Percentiles rank a stretch among this genome's conserved stretches.
Conservation (phyloP, 1,284 basidiomycete genomes). For the Malassezia brasiliensis region DNA sequence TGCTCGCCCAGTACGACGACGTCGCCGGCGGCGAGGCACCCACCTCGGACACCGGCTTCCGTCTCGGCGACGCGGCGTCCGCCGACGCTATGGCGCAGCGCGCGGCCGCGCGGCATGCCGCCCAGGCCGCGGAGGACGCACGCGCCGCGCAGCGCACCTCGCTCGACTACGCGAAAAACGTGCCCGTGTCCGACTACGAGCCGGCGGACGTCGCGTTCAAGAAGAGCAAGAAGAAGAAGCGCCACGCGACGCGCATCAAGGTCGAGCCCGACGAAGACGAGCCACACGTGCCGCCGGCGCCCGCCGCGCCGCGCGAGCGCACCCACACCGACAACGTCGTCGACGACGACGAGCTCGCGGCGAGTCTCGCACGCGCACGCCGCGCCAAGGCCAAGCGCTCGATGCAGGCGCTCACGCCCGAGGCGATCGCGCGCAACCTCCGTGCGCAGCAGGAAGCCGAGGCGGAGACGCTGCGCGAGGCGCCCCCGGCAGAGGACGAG, state of each 20-base stretch:
- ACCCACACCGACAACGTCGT: slow-evolving; percentile 60
- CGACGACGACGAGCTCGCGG: slow-evolving; percentile 96
- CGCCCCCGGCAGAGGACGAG: slow-evolving; percentile 45
- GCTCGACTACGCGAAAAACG: slow-evolving; percentile 76
- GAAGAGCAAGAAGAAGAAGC: slow-evolving; percentile 60
- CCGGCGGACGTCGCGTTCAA: slow-evolving; percentile 87
- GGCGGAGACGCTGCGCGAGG: slow-evolving; percentile 43
- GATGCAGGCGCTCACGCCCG: slow-evolving; percentile 65
- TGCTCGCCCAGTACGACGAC: slow-evolving; percentile 83
- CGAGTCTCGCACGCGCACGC: slow-evolving; percentile 74
- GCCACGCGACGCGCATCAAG: slow-evolving; percentile 56
- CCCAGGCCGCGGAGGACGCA: slow-evolving; percentile 56
- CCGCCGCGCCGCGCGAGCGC: slow-evolving; percentile 1
- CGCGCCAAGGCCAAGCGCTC: slow-evolving; percentile 68
- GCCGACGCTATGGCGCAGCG: slow-evolving; percentile 13
- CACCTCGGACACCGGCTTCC: slow-evolving; percentile 21
- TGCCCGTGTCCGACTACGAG: slow-evolving; percentile 75
- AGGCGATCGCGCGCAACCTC: slow-evolving; percentile 67
- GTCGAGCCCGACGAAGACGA: slow-evolving; percentile 50
- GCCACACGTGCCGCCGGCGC: slow-evolving; percentile 50
- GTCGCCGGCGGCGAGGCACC: slow-evolving; percentile 19
- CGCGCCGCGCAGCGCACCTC: slow-evolving; percentile 55
- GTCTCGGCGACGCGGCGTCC: slow-evolving; percentile 22
- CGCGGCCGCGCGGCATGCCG: slow-evolving; percentile 50
- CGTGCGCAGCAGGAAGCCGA: slow-evolving; percentile 58